Evolutionary conservation across 192 early-diverging fungal genomes (phyloP).

Genomic region (Rhizophagus sp.): DNA sequence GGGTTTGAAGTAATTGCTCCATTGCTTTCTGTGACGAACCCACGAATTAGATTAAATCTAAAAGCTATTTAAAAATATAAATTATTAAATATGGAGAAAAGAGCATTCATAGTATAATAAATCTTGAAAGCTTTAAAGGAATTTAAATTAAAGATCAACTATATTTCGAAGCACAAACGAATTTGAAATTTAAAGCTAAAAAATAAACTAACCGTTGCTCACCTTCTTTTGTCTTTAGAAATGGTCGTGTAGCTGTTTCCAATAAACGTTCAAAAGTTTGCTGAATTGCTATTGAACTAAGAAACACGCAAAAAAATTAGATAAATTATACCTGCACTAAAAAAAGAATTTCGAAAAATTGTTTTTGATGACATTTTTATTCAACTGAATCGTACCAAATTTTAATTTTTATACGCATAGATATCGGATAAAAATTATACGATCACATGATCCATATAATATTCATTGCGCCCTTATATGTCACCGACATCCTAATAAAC

Average conservation of each 20-base stretch:
- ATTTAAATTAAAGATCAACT: background rate
- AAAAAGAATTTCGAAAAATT: background rate
- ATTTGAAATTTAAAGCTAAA: too few relatives aligned
- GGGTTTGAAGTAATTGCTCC: background rate
- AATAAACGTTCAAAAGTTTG: background rate
- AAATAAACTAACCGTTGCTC: slow-evolving; percentile 5
- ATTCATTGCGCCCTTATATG: too few relatives aligned
- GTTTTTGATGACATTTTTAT: background rate
- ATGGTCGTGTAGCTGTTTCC: background rate
- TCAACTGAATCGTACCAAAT: too few relatives aligned
- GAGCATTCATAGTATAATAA: background rate
- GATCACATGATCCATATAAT: too few relatives aligned
- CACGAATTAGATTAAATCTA: background rate
- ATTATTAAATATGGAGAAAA: background rate
- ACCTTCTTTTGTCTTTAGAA: background rate
- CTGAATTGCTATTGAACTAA: background rate
- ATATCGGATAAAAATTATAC: too few relatives aligned
- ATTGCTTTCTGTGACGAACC: background rate
- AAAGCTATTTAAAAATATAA: background rate
- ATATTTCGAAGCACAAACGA: background rate
- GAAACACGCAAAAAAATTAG: background rate
- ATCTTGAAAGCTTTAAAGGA: background rate
- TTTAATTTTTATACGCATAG: too few relatives aligned
- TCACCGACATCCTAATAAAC: too few relatives aligned
- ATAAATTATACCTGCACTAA: background rate